Percentiles rank a stretch among this genome's conserved stretches.
phyloP scores from a whole-genome alignment of 2,329 filamentous ascomycete species.

The Aspergillus ochraceus region DNA sequence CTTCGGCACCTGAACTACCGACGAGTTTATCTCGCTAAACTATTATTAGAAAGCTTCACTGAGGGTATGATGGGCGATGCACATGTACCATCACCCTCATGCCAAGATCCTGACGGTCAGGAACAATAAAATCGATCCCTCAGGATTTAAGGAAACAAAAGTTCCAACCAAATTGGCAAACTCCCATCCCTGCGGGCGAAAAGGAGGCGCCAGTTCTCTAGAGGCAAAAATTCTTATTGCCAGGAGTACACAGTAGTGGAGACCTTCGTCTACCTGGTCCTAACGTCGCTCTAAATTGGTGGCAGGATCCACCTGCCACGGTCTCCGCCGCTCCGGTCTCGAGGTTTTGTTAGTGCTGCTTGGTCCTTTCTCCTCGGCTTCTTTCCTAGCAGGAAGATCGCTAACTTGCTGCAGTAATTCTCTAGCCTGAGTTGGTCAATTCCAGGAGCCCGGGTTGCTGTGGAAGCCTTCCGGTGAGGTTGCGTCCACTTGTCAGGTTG shows the following conservation, averaged over 20 bases:
- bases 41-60: background rate
- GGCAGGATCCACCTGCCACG: background rate
- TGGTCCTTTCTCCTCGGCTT: background rate
- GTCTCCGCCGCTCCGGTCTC: background rate
- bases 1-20: background rate
- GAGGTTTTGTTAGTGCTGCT: background rate
- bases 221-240: background rate
- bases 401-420: background rate
- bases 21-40: background rate
- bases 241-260: background rate
- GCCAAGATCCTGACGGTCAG: background rate
- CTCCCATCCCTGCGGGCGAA: background rate
- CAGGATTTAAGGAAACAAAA: background rate
- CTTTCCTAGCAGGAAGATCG: background rate
- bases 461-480: background rate
- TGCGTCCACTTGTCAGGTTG: background rate
- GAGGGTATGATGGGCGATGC: background rate
- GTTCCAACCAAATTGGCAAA: too few species aligned
- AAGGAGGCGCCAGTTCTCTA: background rate
- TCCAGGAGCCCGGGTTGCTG: background rate
- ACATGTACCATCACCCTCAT: background rate
- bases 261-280: background rate
- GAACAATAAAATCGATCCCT: background rate
- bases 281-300: background rate
- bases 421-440: background rate